Evolutionary conservation across 169 alveolate genomes (phyloP).

Genomic region (Plasmodium gaboni): DNA sequence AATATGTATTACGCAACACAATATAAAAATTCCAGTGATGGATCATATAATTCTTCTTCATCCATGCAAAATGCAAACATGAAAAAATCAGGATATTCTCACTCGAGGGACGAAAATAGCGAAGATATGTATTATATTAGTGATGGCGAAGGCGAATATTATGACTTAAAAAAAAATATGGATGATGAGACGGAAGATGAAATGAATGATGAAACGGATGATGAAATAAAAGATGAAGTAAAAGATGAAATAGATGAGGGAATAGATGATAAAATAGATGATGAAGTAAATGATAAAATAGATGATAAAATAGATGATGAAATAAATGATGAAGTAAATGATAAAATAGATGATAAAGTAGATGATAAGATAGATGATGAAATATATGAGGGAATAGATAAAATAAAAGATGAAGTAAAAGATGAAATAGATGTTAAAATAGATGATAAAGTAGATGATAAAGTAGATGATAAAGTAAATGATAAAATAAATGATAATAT

Average conservation of each 20-base stretch:
- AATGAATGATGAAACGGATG: not conserved
- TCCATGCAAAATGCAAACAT: not conserved
- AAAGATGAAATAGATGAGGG: not conserved
- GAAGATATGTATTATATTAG: not conserved
- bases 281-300: not conserved
- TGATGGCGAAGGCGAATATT: not conserved
- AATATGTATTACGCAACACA: conserved; percentile 8
- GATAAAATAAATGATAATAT: not conserved
- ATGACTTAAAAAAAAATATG: not conserved
- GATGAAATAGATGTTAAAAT: not conserved
- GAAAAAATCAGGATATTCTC: not conserved
- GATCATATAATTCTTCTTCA: not conserved
- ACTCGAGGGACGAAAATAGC: not conserved
- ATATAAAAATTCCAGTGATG: conserved; percentile 7
- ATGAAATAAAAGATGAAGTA: not conserved
- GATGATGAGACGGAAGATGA: not conserved
- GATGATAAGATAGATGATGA: not conserved
- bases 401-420: not conserved
- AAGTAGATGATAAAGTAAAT: not conserved
- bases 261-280: not conserved
- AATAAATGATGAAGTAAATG: not conserved
- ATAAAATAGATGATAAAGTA: not conserved
- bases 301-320: not conserved
- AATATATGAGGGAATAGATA: not conserved
- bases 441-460: not conserved